Percentiles rank a stretch among this genome's conserved stretches.
phyloP scores from a whole-genome alignment of 495 filamentous ascomycete species.

The Podospora australis region DNA sequence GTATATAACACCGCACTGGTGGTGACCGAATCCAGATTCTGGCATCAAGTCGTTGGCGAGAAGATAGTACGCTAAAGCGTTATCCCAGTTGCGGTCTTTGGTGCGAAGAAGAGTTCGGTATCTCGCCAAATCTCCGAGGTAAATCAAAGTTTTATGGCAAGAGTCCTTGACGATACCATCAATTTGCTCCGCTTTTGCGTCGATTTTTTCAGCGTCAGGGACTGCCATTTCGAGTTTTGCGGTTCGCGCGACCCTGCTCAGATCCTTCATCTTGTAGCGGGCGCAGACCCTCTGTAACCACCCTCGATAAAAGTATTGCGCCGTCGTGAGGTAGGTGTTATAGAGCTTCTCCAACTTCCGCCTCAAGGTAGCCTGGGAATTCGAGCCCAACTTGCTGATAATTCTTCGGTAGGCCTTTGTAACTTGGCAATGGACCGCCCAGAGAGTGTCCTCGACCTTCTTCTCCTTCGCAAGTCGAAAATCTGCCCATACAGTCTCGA shows the following conservation, averaged over 20 bases:
- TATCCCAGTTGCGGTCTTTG: slow-evolving; percentile 69
- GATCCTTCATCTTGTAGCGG: slow-evolving; percentile 64
- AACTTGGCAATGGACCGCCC: slow-evolving; percentile 70
- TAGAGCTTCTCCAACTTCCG: slow-evolving; percentile 78
- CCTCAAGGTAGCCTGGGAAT: slow-evolving; percentile 62
- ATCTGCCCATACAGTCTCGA: slow-evolving; percentile 66
- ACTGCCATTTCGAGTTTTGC: slow-evolving; percentile 50
- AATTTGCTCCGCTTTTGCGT: slow-evolving; percentile 40
- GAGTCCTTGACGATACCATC: slow-evolving; percentile 57
- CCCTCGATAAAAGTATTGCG: slow-evolving; percentile 78
- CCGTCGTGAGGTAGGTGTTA: slow-evolving; percentile 73
- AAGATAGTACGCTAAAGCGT: slow-evolving; percentile 76
- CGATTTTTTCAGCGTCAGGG: slow-evolving; percentile 31
- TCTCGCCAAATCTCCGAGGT: slow-evolving; percentile 83
- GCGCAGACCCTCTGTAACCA: slow-evolving; percentile 74
- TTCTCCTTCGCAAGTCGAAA: slow-evolving; percentile 59
- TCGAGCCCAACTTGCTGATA: slow-evolving; percentile 35
- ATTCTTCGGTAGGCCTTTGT: slow-evolving; percentile 69
- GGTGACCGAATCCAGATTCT: slow-evolving; percentile 70
- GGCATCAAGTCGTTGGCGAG: slow-evolving; percentile 75
- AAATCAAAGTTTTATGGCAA: slow-evolving; percentile 78
- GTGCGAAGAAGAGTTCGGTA: slow-evolving; percentile 54
- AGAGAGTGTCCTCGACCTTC: slow-evolving; percentile 63
- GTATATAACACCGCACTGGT: slow-evolving; percentile 83
- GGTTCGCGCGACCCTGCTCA: slow-evolving; percentile 62